These are phyloP conservation scores for Bonia amplexicaulis DNA, from an alignment of 176 grass and related monocot genomes.

Conservation along the genomic window DNA sequence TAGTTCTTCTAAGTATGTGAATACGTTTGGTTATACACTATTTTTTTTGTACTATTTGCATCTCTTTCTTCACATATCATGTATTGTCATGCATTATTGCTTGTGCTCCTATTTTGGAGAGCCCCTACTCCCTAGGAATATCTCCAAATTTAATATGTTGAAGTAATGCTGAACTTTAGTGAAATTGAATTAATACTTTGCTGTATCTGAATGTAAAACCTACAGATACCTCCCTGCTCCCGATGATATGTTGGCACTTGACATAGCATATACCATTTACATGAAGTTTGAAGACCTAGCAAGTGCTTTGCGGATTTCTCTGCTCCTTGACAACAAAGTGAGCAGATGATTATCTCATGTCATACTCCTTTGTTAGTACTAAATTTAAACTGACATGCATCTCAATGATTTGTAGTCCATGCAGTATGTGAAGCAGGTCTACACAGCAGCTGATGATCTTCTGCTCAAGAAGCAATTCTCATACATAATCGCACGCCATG, in stretches of 20 bases:
- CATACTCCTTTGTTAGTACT: background rate
- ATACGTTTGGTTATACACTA: background rate
- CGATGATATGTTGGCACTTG: slow-evolving; percentile 84
- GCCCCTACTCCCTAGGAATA: background rate
- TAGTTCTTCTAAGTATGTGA: slow-evolving; percentile 78
- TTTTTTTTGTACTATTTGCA: background rate
- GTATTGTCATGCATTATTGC: background rate
- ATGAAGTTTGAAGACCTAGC: slow-evolving; percentile 88
- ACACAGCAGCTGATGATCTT: slow-evolving; percentile 69
- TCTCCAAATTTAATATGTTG: background rate
- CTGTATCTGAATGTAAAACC: slow-evolving; percentile 10
- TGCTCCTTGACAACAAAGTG: slow-evolving; percentile 81
- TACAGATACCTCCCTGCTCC: slow-evolving; percentile 66
- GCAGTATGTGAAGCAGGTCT: slow-evolving; percentile 93
- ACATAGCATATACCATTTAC: slow-evolving; percentile 89
- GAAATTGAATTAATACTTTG: slow-evolving; percentile 1
- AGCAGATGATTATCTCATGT: background rate
- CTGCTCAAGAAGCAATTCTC: slow-evolving; percentile 92
- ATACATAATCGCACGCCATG: slow-evolving; percentile 88
- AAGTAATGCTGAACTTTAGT: background rate
- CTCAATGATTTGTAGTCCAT: slow-evolving; percentile 27
- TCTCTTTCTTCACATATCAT: background rate
- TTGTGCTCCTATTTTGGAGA: background rate
- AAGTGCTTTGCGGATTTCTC: slow-evolving; percentile 74
- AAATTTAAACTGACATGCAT: slow-evolving; percentile 5